Percentiles rank a stretch among this genome's conserved stretches.
These are phyloP conservation scores for Cucumis hystrix DNA, from an alignment of 306 rosid genomes.

Conservation along the genomic window DNA sequence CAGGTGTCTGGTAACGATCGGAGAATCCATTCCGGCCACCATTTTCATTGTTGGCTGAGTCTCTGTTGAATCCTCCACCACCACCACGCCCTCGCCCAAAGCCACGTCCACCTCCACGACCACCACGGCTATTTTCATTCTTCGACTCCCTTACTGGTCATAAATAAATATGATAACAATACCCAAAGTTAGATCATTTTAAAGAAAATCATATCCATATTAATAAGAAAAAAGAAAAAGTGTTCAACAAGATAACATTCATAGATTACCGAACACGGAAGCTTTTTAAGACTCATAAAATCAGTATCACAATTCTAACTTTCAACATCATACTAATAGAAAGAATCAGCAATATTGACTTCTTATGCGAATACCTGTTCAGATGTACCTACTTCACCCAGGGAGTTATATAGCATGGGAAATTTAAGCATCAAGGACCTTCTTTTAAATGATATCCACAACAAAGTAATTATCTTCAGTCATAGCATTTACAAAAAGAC, in stretches of 20 bases:
- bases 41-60: slow-evolving; percentile 26
- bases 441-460: not conserved
- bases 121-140: slow-evolving; percentile 36
- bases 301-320: not conserved
- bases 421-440: not conserved
- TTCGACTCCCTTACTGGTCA: slow-evolving; percentile 32
- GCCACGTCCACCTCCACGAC: slow-evolving; percentile 39
- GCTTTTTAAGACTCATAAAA: not conserved
- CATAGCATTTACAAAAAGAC: not conserved
- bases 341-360: not conserved
- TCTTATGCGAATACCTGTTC: not conserved
- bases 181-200: no score
- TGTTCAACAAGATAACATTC: not conserved
- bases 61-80: slow-evolving; percentile 30
- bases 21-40: slow-evolving; percentile 20
- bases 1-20: slow-evolving; percentile 28
- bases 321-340: not conserved
- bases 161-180: not conserved
- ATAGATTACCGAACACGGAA: not conserved
- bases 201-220: not conserved
- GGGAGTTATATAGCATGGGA: not conserved
- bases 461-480: no score
- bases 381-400: not conserved
- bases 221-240: not conserved
- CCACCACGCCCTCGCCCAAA: slow-evolving; percentile 42